Evolutionary conservation across 2,329 filamentous ascomycete species (phyloP).

Genomic region (Trichoderma harzianum): DNA sequence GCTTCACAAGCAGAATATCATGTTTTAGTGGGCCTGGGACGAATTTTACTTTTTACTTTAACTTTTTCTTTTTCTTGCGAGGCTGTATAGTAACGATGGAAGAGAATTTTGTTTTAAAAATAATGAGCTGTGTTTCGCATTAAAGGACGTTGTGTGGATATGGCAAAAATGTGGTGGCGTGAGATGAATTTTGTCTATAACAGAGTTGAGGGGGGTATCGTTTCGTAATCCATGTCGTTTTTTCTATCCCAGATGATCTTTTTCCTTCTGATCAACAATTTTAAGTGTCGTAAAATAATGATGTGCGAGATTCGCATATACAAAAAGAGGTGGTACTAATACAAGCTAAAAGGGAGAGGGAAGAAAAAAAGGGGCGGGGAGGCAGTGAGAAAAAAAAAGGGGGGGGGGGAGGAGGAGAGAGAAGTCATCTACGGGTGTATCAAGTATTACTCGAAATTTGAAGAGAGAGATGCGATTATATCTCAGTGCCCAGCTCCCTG

Average conservation of each 20-base stretch:
- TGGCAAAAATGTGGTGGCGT: neutral
- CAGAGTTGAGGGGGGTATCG: conserved; percentile 12
- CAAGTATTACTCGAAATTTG: neutral
- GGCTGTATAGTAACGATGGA: neutral
- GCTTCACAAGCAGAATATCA: neutral
- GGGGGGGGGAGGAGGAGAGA: neutral
- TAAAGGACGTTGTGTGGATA: neutral
- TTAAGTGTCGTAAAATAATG: neutral
- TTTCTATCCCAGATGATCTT: neutral
- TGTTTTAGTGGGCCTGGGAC: neutral
- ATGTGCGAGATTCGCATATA: neutral
- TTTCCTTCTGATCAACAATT: neutral
- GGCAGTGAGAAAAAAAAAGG: neutral
- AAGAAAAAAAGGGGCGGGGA: neutral
- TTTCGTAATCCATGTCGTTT: neutral
- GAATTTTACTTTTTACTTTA: neutral
- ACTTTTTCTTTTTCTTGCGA: neutral
- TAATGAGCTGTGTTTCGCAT: neutral
- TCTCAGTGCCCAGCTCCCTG: conserved; percentile 14
- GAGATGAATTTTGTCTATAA: conserved; percentile 4
- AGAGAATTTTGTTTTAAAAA: too few species aligned
- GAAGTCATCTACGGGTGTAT: neutral
- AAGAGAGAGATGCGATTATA: neutral
- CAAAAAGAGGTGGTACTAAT: neutral
- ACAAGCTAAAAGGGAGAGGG: neutral